Base-by-base conservation (phyloP, 768 basidiomycete genomes). In the Cyclocybe cylindracea region DNA sequence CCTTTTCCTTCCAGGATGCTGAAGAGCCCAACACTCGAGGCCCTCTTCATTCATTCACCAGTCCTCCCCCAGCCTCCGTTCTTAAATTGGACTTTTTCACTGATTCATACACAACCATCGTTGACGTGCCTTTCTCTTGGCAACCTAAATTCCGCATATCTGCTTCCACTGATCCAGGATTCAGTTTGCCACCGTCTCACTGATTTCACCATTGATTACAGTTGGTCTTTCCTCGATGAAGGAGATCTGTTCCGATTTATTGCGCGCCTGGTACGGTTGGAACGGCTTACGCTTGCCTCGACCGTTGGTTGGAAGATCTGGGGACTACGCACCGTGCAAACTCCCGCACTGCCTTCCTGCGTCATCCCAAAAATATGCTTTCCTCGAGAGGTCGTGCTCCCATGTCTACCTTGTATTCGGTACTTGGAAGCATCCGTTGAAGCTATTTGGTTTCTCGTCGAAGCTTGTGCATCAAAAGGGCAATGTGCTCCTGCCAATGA, bases 41-140 rank as follows among this genome's bases (percentile, higher is more conserved):
- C 1, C 35, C 54, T 16, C 45, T 56, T 5, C 48, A 53, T 44
- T 38, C 18, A 14, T 47, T 43, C 62, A 0, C 51, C 57, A 18
- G 56, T 47, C 14, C 54, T 61, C n/a, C 51, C 61, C 9, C 53
- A 54, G 1, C 62, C 62, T 36, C 62, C 62, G 13, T 59, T 63
- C 41, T 37, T 55, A 9, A 53, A 50, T 36, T 63, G 62, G 62
- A 63, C 62, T 2, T 32, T 59, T 18, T 56, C 58, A 0, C 51
- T 63, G 31, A 46, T 63, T 24, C 54, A 51, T 2, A 36, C 50
- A 10, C 55, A 56, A 18, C 35, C 51, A 8, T 39, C 44, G 38
- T 46, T 63, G 6, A 56, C 56, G 2, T 54, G 55, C 13, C 14
- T 63, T 11, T 59, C 62, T 3, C 61, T 63, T 43, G 62, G 57